Evolutionary conservation across 106 monocot species (phyloP).

Genomic region (Dendrobium officinale): DNA sequence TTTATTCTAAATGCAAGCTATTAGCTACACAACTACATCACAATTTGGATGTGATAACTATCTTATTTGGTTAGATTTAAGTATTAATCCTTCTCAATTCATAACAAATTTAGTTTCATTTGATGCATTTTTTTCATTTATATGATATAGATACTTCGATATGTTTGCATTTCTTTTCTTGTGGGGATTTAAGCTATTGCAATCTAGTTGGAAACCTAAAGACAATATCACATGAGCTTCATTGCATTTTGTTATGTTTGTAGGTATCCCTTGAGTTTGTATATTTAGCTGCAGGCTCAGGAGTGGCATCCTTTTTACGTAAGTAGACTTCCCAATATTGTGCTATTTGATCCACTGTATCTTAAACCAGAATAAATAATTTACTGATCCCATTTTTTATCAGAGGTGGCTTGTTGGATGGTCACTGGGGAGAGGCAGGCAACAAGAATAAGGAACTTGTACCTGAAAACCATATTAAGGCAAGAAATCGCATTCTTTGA

Average conservation of each 20-base stretch:
- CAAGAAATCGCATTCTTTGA: constrained; percentile 83
- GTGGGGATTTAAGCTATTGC: too few species aligned
- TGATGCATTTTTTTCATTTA: too few species aligned
- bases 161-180: too few species aligned
- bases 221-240: background rate
- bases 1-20: too few species aligned
- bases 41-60: too few species aligned
- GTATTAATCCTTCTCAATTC: too few species aligned
- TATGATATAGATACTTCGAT: too few species aligned
- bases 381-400: background rate
- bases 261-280: constrained; percentile 45
- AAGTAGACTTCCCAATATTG: constrained; percentile 10
- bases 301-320: constrained; percentile 41
- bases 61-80: too few species aligned
- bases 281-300: constrained; percentile 38
- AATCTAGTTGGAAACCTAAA: too few species aligned
- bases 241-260: constrained; percentile 3
- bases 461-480: constrained; percentile 43
- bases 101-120: too few species aligned
- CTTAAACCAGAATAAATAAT: background rate
- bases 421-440: constrained; percentile 53
- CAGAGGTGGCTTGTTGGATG: constrained; percentile 77
- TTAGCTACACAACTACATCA: too few species aligned
- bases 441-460: constrained; percentile 48
- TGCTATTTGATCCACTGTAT: background rate